Evolutionary conservation across 1,284 basidiomycete genomes (phyloP).

Genomic region (Puccinia triticina): DNA sequence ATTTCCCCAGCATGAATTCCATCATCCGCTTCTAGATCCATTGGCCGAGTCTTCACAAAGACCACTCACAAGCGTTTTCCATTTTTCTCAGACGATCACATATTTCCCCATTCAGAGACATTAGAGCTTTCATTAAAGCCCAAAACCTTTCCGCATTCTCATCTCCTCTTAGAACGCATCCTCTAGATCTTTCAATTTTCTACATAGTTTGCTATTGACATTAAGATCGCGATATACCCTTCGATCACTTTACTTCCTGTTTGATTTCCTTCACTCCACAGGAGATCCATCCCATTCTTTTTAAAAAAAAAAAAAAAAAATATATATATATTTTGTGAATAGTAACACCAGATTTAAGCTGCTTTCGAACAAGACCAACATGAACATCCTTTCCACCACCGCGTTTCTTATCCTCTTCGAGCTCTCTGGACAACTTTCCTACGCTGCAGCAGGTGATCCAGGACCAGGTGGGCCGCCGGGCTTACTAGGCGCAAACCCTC

Average conservation of each 20-base stretch:
- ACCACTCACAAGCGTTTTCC: not conserved
- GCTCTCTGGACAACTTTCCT: not conserved
- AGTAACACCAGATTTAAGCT: not conserved
- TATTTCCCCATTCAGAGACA: not conserved
- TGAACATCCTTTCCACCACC: not conserved
- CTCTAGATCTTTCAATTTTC: no score
- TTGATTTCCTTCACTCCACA: not conserved
- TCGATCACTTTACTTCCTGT: not conserved
- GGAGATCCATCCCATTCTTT: not conserved
- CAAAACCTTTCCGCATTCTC: not conserved
- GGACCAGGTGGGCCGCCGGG: no score
- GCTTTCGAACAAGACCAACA: not conserved
- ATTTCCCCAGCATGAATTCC: not conserved
- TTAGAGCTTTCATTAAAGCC: not conserved
- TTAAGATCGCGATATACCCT: not conserved
- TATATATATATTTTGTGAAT: not conserved
- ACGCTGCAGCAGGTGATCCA: not conserved
- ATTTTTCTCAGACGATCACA: not conserved
- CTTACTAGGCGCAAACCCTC: not conserved
- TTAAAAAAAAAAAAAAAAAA: conserved; percentile 2
- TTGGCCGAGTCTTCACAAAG: not conserved
- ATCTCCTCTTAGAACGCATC: not conserved
- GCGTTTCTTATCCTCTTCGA: conserved; percentile 9
- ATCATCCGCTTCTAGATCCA: not conserved
- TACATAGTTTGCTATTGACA: not conserved